Conservation (phyloP, 106 monocot genomes). For the Dendrobium officinale region DNA sequence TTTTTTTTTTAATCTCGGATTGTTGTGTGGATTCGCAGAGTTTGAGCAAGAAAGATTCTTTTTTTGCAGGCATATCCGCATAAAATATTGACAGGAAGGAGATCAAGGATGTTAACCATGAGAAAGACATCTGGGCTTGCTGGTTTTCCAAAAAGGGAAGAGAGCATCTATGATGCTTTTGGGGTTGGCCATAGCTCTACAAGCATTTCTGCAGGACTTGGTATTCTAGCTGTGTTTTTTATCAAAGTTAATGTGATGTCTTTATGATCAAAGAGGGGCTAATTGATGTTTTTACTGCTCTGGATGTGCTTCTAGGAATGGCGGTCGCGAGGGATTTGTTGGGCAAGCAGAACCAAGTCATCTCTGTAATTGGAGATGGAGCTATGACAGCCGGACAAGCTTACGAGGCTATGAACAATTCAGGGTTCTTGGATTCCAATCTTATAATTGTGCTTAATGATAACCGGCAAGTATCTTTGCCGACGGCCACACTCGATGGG, state of each 20-base stretch:
- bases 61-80: constrained; percentile 69
- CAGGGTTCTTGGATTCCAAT: constrained; percentile 69
- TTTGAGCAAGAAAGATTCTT: neutral
- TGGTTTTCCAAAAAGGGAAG: constrained; percentile 79
- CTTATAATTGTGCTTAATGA: constrained; percentile 79
- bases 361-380: constrained; percentile 86
- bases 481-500: constrained; percentile 83
- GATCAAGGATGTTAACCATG: constrained; percentile 71
- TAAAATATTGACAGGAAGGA: constrained; percentile 85
- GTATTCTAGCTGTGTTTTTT: constrained; percentile 15
- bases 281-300: neutral
- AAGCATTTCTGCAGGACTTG: constrained; percentile 87
- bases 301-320: constrained; percentile 43
- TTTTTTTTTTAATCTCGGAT: neutral
- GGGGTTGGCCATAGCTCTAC: constrained; percentile 90
- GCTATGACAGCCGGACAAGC: constrained; percentile 96
- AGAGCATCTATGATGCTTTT: constrained; percentile 83
- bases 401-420: constrained; percentile 93
- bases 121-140: constrained; percentile 79
- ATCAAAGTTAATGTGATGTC: neutral
- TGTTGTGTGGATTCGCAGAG: neutral
- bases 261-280: neutral
- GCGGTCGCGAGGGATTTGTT: constrained; percentile 73
- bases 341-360: constrained; percentile 75
- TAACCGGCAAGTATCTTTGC: constrained; percentile 82